Evolutionary conservation across 495 filamentous ascomycete species (phyloP).

Genomic region (Penicillium soppii): DNA sequence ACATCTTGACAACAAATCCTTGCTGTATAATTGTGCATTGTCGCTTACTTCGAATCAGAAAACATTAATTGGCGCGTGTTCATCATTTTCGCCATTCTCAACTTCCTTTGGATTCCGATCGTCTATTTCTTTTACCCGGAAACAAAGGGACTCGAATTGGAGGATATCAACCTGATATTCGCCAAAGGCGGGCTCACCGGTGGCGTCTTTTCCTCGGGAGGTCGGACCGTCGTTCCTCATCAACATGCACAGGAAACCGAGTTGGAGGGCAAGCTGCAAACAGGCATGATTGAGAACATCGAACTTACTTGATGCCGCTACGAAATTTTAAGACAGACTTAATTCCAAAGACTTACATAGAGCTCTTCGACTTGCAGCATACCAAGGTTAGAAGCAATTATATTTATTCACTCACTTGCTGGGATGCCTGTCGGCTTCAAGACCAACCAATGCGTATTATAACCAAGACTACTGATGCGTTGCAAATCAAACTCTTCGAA

Average conservation of each 20-base stretch:
- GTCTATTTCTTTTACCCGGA: constrained; percentile 46
- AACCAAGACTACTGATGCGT: no score
- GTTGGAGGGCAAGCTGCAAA: not conserved
- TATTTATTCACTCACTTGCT: no score
- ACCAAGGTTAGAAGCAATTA: no score
- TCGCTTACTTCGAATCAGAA: constrained; percentile 33
- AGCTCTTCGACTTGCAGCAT: no score
- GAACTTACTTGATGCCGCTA: not conserved
- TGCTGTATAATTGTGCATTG: constrained; percentile 15
- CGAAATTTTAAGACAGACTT: no score
- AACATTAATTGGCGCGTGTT: constrained; percentile 48
- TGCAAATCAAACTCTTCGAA: no score
- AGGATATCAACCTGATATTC: constrained; percentile 51
- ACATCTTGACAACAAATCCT: not conserved
- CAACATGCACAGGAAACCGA: not conserved
- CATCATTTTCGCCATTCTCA: constrained; percentile 49
- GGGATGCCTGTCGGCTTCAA: no score
- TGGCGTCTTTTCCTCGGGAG: not conserved
- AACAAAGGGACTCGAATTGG: constrained; percentile 44
- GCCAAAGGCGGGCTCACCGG: constrained; percentile 9
- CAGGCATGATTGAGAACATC: not conserved
- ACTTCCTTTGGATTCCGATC: constrained; percentile 28
- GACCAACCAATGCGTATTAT: no score
- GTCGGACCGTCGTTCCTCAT: not conserved
- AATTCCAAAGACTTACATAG: no score